Percentiles rank a stretch among this genome's conserved stretches.
Conservation (phyloP, 2,329 filamentous ascomycete genomes). For the Phyllosticta ampelicida region DNA sequence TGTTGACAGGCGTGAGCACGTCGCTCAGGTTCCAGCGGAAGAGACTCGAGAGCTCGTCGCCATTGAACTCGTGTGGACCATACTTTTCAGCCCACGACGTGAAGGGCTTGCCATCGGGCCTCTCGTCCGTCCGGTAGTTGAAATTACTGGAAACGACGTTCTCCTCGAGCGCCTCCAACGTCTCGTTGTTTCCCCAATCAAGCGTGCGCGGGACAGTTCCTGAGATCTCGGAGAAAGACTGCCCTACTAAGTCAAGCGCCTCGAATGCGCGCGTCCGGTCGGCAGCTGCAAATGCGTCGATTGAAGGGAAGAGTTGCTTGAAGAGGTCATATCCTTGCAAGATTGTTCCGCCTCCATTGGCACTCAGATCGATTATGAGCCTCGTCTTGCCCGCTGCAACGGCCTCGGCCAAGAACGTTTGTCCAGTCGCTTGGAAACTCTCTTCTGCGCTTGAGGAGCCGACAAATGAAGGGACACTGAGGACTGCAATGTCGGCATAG, state of each 20-base stretch:
- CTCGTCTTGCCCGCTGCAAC: constrained; percentile 45
- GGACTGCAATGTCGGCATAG: constrained; percentile 36
- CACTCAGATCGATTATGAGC: constrained; percentile 49
- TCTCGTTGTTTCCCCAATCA: constrained; percentile 25
- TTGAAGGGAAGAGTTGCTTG: constrained; percentile 43
- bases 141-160: constrained; percentile 32
- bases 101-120: constrained; percentile 37
- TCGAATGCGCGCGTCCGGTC: constrained; percentile 42
- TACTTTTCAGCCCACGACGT: constrained; percentile 36
- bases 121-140: constrained; percentile 36
- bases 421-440: constrained; percentile 31
- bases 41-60: constrained; percentile 47
- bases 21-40: constrained; percentile 42
- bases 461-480: constrained; percentile 33
- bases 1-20: constrained; percentile 22
- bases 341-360: constrained; percentile 50
- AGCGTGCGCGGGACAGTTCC: constrained; percentile 22
- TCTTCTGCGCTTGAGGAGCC: constrained; percentile 15
- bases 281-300: constrained; percentile 39
- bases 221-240: constrained; percentile 26
- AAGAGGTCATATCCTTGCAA: constrained; percentile 52
- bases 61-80: constrained; percentile 26
- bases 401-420: constrained; percentile 32
- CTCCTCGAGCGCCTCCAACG: constrained; percentile 5
- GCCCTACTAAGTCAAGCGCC: constrained; percentile 34